Evolutionary conservation across 768 basidiomycete genomes (phyloP).

Genomic region (Trametes coccinea): DNA sequence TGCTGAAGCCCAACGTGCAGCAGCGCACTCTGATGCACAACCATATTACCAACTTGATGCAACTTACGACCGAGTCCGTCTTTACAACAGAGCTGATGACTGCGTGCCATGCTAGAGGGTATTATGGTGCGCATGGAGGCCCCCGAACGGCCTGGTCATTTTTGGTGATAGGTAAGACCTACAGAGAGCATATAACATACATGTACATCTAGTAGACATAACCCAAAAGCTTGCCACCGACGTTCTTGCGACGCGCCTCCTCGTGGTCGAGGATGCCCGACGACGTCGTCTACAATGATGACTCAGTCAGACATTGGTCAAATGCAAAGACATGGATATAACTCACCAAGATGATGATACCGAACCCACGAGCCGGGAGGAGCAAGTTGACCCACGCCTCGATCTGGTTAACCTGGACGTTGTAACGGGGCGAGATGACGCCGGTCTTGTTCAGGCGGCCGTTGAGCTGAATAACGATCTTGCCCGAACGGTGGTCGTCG

Average conservation of each 20-base stretch:
- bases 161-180: conserved; percentile 19
- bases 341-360: conserved; percentile 90
- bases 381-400: conserved; percentile 97
- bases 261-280: conserved; percentile 99
- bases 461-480: conserved; percentile 98
- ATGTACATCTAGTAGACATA: conserved; percentile 74
- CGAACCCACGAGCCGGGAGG: conserved; percentile 94
- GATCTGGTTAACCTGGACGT: conserved; percentile 90
- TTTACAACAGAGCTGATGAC: too few species aligned
- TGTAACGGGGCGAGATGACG: conserved; percentile 99
- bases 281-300: conserved; percentile 75
- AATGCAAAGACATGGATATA: neutral
- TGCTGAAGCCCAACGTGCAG: too few species aligned
- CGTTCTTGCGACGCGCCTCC: conserved; percentile 97
- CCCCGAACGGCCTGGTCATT: conserved; percentile 18
- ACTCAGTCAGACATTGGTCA: neutral
- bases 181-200: conserved; percentile 17
- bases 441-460: conserved; percentile 99
- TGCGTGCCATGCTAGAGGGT: too few species aligned
- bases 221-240: conserved; percentile 92
- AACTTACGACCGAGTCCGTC: too few species aligned
- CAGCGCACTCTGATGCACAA: too few species aligned
- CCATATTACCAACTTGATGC: too few species aligned
- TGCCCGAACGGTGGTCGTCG: conserved; percentile 97
- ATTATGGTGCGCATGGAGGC: conserved; percentile 5